Percentiles rank a stretch among this genome's conserved stretches.
These are phyloP conservation scores for Phyllosticta capitalensis DNA, from an alignment of 2,329 filamentous ascomycete genomes.

Conservation along the genomic window DNA sequence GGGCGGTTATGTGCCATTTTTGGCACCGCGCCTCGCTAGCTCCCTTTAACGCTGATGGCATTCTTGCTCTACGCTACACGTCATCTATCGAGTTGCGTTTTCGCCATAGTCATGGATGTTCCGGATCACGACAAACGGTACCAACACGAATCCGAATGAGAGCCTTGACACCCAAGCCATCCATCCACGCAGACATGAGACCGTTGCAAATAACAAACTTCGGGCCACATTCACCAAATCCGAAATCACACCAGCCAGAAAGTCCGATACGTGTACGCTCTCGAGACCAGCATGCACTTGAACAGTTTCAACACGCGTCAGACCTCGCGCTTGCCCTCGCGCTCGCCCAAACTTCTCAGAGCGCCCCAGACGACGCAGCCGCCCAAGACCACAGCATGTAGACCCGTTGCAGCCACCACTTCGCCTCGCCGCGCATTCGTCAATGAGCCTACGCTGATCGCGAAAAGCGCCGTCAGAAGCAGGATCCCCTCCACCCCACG, in stretches of 20 bases:
- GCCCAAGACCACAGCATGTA: slow-evolving; percentile 18
- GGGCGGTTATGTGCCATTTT: too few relatives aligned
- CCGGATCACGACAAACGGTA: background rate
- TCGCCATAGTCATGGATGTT: background rate
- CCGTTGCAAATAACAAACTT: background rate
- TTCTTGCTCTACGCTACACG: background rate
- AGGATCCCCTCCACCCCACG: background rate
- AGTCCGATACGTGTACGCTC: background rate
- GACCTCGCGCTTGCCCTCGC: background rate
- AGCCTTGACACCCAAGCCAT: background rate
- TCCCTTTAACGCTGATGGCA: background rate
- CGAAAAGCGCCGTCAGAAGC: slow-evolving; percentile 18
- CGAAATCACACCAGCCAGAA: background rate
- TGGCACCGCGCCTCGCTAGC: background rate
- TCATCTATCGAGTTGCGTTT: background rate
- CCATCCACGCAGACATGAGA: background rate
- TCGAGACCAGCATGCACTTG: background rate
- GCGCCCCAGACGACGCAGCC: slow-evolving; percentile 15
- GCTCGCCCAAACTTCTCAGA: background rate
- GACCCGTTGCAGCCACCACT: slow-evolving; percentile 20
- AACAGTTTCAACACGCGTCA: background rate
- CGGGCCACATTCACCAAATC: background rate
- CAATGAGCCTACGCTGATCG: slow-evolving; percentile 15
- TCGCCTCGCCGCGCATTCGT: slow-evolving; percentile 17
- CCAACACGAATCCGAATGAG: background rate